Evolutionary conservation across 1,139 yeast species (phyloP).

Genomic region (Yamadazyma conglobata): DNA sequence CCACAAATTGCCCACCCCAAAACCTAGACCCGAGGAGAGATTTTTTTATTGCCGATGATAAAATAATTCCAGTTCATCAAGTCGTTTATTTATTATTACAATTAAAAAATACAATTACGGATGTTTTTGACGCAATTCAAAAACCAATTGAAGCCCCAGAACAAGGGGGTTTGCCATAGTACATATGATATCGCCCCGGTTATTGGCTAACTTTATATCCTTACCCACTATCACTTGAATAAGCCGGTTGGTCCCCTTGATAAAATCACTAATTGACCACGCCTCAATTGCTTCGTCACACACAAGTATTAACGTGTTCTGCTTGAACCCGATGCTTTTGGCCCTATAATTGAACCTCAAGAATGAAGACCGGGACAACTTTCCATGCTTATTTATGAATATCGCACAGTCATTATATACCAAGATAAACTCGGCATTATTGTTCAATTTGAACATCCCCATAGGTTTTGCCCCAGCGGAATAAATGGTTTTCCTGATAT

Average conservation of each 20-base stretch:
- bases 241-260: slow-evolving; percentile 48
- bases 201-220: slow-evolving; percentile 47
- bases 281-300: slow-evolving; percentile 73
- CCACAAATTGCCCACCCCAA: too few relatives aligned
- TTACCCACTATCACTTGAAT: slow-evolving; percentile 76
- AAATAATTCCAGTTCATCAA: too few relatives aligned
- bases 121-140: too few relatives aligned
- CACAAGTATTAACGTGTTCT: slow-evolving; percentile 59
- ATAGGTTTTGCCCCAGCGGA: slow-evolving; percentile 48
- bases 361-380: slow-evolving; percentile 52
- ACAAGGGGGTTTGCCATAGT: slow-evolving; percentile 70
- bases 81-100: too few relatives aligned
- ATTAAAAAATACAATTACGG: too few relatives aligned
- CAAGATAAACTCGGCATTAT: slow-evolving; percentile 52
- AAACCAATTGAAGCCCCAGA: slow-evolving; percentile 60
- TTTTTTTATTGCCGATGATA: too few relatives aligned
- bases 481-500: slow-evolving; percentile 30
- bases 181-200: slow-evolving; percentile 44
- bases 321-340: slow-evolving; percentile 49
- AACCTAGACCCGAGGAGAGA: too few relatives aligned
- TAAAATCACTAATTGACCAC: slow-evolving; percentile 55
- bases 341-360: slow-evolving; percentile 66
- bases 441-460: slow-evolving; percentile 59
- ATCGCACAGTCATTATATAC: slow-evolving; percentile 75
- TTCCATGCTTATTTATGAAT: slow-evolving; percentile 65